Evolutionary conservation across 2,329 filamentous ascomycete species (phyloP), one percentile per base, ranked within the genome.

Genomic region (Xylariaceae sp.): DNA sequence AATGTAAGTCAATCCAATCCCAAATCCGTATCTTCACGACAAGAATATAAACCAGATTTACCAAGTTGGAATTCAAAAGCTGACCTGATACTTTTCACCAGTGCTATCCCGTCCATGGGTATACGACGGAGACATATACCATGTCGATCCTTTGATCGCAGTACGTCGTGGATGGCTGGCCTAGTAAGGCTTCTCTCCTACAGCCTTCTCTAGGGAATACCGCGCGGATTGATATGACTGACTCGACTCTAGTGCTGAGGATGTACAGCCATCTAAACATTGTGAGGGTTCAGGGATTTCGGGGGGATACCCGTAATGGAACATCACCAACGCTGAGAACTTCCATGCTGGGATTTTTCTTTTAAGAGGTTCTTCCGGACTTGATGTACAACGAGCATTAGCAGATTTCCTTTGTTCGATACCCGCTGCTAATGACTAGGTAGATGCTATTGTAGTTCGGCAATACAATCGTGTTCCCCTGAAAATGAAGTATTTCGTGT

Each of bases 81-180:
- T 8, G 15, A 51, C 64, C 53, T 61, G 51, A 23, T 50, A 6
- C 1, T 18, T n/a, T 13, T 11, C 18, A 10, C 13, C 18, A 69
- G 68, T 69, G 68, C 52, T 62, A 60, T 39, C 45, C 55, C 5
- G 18, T 61, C 3, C 64, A 65, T 2, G 68, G 64, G 13, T 13
- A 30, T 13, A 30, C 23, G 23, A 4, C 5, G 23, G 23, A 4
- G 23, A 30, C 23, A 1, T 30, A 4, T 1, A 30, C 23, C 4
- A 30, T 30, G 23, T 30, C 23, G 23, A 30, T 30, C 5, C 23
- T 30, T 30, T 30, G 23, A 30, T 30, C 5, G 4, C 23, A 4
- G 23, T 30, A 30, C 23, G 5, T 30, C 23, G 23, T 5, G 1
- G 23, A 30, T 30, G 23, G 23, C 23, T 30, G 23, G 2, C 5